phyloP scores from a whole-genome alignment of 371 early-diverging fungal genomes.

The Catenaria anguillulae region DNA sequence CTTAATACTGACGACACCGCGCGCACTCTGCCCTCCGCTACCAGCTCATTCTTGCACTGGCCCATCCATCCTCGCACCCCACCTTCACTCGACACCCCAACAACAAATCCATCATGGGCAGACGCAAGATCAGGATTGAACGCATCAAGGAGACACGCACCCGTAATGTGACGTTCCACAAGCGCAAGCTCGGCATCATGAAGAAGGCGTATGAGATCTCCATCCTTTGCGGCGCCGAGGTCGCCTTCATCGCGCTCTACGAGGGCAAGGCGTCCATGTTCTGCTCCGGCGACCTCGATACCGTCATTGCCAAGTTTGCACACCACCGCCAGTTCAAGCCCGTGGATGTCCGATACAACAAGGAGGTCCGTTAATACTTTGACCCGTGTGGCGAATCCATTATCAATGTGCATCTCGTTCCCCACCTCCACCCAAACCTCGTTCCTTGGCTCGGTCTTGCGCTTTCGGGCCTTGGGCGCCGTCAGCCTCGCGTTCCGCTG shows the following conservation, averaged over 20 bases:
- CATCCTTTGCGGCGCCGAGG: constrained; percentile 91
- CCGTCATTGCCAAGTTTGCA: constrained; percentile 77
- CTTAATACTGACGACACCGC: too few relatives aligned
- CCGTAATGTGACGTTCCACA: constrained; percentile 91
- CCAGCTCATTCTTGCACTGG: too few relatives aligned
- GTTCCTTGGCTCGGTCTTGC: too few relatives aligned
- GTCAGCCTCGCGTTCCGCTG: too few relatives aligned
- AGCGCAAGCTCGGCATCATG: constrained; percentile 96
- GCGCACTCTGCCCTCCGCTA: too few relatives aligned
- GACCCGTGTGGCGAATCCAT: too few relatives aligned
- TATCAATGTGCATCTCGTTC: too few relatives aligned
- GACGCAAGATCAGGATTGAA: constrained; percentile 93
- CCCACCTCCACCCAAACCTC: too few relatives aligned
- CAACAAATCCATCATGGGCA: constrained; percentile 49
- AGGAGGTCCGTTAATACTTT: neutral
- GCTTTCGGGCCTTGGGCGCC: too few relatives aligned
- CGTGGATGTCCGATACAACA: neutral
- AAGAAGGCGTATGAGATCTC: constrained; percentile 98
- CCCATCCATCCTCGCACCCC: too few relatives aligned
- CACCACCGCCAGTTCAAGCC: constrained; percentile 22
- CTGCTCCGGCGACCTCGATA: constrained; percentile 76
- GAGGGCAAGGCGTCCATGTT: constrained; percentile 85
- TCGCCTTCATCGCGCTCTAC: constrained; percentile 85
- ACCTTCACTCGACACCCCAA: too few relatives aligned
- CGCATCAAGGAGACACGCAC: constrained; percentile 86